Base-by-base conservation (phyloP, 768 basidiomycete genomes). In the Tephrocybe sp. region DNA sequence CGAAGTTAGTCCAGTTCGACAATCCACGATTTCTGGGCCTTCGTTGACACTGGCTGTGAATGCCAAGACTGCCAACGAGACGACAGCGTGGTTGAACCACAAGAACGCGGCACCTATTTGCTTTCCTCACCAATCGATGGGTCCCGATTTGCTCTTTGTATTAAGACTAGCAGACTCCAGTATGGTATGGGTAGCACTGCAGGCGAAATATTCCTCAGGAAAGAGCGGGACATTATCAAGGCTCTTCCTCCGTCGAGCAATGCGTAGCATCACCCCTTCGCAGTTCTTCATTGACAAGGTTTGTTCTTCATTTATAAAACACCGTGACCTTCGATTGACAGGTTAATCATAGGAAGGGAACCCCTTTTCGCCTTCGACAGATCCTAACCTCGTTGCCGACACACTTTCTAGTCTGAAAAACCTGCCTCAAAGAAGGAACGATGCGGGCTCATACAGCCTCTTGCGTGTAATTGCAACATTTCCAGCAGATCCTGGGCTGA, bases 111-210 rank as follows among this genome's bases (percentile, higher is more conserved):
- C 67, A 2, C 65, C 74, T 1, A 62, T 76, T 23, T 75, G 74
- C 48, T 73, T 76, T 52, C 75, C 76, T 1, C 67, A 71, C 33
- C 52, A 39, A 2, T 59, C 60, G 0, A 74, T 76, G 74, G 73
- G 74, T 1, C 76, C 75, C 0, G 74, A 76, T 53, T 55, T 74
- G 3, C 39, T 78, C 9, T 75, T 78, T 31, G 63, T 72, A 1
- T 48, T 78, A 17, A 61, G 57, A 26, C 62, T 78, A 1, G 58
- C 60, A 2, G 69, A 73, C 26, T 65, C 61, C 8, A 61, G 65
- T 0, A 51, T 62, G 1, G 64, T 76, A 19, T 77, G 74, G 75
- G 75, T 76, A 6, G 70, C 68, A 1, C 51, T 77, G 19, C 74
- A 76, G 49, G 71, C 69, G 3, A 75, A 76, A 42, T 72, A 63